These are phyloP conservation scores for Penicillium sp. DNA, from an alignment of 2,329 filamentous ascomycete genomes.

Conservation along the genomic window DNA sequence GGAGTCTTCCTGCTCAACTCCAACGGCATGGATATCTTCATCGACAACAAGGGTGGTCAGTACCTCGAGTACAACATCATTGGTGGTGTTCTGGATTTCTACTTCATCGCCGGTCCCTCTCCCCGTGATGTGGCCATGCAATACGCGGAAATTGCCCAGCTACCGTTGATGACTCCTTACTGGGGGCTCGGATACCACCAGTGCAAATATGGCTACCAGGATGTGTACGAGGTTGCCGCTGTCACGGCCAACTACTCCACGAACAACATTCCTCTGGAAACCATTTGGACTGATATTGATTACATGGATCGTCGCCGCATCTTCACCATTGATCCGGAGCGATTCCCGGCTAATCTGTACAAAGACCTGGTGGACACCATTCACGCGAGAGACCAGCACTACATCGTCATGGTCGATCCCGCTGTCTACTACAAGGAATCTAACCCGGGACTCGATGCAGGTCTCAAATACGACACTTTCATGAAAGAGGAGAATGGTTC, in stretches of 20 bases:
- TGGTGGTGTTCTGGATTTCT: slow-evolving; percentile 69
- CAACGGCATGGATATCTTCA: slow-evolving; percentile 70
- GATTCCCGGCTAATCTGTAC: slow-evolving; percentile 35
- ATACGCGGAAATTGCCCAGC: slow-evolving; percentile 51
- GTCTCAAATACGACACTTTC: slow-evolving; percentile 11
- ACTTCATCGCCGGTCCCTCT: slow-evolving; percentile 58
- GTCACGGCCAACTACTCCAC: slow-evolving; percentile 44
- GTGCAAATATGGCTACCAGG: slow-evolving; percentile 63
- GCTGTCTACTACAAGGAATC: slow-evolving; percentile 35
- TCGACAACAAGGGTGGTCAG: slow-evolving; percentile 59
- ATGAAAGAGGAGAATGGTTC: slow-evolving; percentile 6
- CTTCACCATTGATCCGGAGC: slow-evolving; percentile 41
- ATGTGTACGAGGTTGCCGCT: slow-evolving; percentile 46
- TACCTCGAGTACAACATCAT: slow-evolving; percentile 74
- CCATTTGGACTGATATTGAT: slow-evolving; percentile 47
- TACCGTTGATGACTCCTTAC: slow-evolving; percentile 60
- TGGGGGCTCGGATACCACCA: slow-evolving; percentile 61
- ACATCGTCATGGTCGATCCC: slow-evolving; percentile 74
- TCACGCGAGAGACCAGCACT: slow-evolving; percentile 66
- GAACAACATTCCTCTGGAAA: slow-evolving; percentile 43
- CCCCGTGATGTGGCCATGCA: slow-evolving; percentile 56
- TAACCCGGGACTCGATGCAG: slow-evolving; percentile 9
- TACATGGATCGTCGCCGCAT: slow-evolving; percentile 41
- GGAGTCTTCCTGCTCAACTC: slow-evolving; percentile 67
- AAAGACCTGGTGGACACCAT: slow-evolving; percentile 66